phyloP scores from a whole-genome alignment of 2,329 filamentous ascomycete genomes.

The Emmonsia crescens region DNA sequence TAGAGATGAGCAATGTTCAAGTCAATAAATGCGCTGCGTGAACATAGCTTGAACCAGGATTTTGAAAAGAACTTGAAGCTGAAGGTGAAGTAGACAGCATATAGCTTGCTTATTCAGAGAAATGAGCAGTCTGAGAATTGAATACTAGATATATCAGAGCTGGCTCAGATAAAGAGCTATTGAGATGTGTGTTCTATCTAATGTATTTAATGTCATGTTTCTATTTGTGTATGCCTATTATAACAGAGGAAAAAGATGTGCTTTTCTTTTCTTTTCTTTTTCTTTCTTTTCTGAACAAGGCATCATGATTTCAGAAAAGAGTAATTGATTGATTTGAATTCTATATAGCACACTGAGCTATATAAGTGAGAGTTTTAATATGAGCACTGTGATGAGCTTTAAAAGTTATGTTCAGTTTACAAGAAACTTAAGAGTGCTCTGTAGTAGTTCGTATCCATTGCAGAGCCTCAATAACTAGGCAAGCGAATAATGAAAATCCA shows the following conservation, averaged over 20 bases:
- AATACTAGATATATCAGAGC: conserved; percentile 62
- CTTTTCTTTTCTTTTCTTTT: no score
- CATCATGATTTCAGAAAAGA: background rate
- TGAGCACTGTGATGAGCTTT: background rate
- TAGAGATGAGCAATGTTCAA: conserved; percentile 54
- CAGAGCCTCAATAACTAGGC: background rate
- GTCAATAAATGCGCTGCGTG: conserved; percentile 48
- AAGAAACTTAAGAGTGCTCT: background rate
- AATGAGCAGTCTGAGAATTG: conserved; percentile 84
- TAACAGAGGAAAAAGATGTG: background rate
- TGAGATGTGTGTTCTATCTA: conserved; percentile 14
- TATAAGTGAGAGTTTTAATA: background rate
- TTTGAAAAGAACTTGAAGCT: conserved; percentile 72
- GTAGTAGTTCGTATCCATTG: background rate
- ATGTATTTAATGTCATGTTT: background rate
- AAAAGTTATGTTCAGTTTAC: background rate
- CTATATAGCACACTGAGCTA: background rate
- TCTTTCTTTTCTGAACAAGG: background rate
- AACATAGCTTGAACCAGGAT: conserved; percentile 48
- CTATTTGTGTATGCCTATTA: background rate
- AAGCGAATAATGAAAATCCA: background rate
- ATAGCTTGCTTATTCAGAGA: conserved; percentile 76
- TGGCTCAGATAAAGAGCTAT: conserved; percentile 30
- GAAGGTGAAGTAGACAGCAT: no score
- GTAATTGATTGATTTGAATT: background rate